Percentiles rank a stretch among this genome's conserved stretches.
phyloP scores from a whole-genome alignment of 2,329 filamentous ascomycete genomes.

The Aspergillus sp. region DNA sequence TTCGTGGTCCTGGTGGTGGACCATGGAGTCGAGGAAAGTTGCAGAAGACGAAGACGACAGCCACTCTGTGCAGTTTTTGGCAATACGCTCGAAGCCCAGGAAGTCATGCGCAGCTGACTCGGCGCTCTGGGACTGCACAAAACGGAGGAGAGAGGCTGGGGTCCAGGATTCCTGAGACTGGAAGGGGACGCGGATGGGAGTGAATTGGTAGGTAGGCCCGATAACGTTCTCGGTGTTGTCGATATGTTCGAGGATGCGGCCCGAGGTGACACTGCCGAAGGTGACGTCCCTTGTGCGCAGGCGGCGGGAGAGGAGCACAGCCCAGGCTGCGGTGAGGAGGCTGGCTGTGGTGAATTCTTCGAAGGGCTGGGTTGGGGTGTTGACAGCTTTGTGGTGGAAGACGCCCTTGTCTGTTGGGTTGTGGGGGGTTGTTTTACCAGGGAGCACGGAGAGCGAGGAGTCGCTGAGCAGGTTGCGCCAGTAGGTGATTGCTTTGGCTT shows the following conservation, averaged over 20 bases:
- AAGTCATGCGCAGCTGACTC: constrained; percentile 53
- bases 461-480: constrained; percentile 56
- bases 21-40: constrained; percentile 56
- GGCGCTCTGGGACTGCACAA: constrained; percentile 55
- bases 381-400: constrained; percentile 4
- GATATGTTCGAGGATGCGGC: constrained; percentile 56
- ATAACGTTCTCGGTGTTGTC: constrained; percentile 54
- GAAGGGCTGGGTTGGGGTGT: constrained; percentile 37
- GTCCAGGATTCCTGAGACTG: constrained; percentile 44
- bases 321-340: constrained; percentile 64
- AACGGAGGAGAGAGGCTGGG: constrained; percentile 48
- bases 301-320: constrained; percentile 56
- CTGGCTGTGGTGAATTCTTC: constrained; percentile 60
- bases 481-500: constrained; percentile 49
- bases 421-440: constrained; percentile 11
- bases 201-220: constrained; percentile 57
- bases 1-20: constrained; percentile 59
- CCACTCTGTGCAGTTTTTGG: constrained; percentile 49
- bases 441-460: constrained; percentile 45
- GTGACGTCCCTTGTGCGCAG: constrained; percentile 53
- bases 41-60: constrained; percentile 21
- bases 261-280: constrained; percentile 64
- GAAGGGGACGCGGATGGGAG: constrained; percentile 60
- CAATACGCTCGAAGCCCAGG: constrained; percentile 53
- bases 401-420: constrained; percentile 22